Percentiles rank a stretch among this genome's conserved stretches.
phyloP scores from a whole-genome alignment of 2,329 filamentous ascomycete species.

The Penicillium aurantiogriseum region DNA sequence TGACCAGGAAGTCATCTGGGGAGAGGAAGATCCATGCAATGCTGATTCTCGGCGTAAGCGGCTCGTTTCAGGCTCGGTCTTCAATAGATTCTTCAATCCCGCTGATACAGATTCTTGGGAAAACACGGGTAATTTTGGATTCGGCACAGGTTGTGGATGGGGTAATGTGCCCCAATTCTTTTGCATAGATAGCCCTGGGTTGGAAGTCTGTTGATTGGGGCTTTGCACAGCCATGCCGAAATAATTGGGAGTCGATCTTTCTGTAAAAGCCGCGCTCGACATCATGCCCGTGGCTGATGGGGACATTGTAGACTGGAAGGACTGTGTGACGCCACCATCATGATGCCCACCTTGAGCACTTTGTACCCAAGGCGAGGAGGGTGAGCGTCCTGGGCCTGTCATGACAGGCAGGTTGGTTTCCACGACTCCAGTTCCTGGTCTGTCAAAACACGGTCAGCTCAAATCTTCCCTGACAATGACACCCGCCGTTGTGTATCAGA shows the following conservation, averaged over 20 bases:
- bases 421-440: constrained; percentile 8
- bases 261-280: constrained; percentile 15
- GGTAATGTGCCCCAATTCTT: constrained; percentile 74
- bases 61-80: constrained; percentile 20
- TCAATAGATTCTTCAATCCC: constrained; percentile 71
- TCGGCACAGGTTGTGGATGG: constrained; percentile 65
- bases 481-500: not conserved
- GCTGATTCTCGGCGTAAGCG: constrained; percentile 21
- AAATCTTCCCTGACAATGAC: not conserved
- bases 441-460: constrained; percentile 1
- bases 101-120: constrained; percentile 75
- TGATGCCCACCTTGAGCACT: constrained; percentile 23
- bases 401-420: constrained; percentile 29
- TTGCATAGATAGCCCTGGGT: constrained; percentile 57
- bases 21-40: constrained; percentile 19
- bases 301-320: constrained; percentile 21
- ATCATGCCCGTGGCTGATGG: constrained; percentile 22
- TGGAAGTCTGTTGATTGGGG: constrained; percentile 62
- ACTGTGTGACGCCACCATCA: constrained; percentile 13
- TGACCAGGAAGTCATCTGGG: constrained; percentile 6
- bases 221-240: constrained; percentile 72
- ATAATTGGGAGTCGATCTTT: constrained; percentile 71
- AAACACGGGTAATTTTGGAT: constrained; percentile 26
- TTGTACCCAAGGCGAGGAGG: constrained; percentile 35
- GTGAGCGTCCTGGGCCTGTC: constrained; percentile 34